Evolutionary conservation across 805 yeast species (phyloP), one percentile per base, ranked within the genome.

Genomic region (Schizosaccharomyces octosporus): DNA sequence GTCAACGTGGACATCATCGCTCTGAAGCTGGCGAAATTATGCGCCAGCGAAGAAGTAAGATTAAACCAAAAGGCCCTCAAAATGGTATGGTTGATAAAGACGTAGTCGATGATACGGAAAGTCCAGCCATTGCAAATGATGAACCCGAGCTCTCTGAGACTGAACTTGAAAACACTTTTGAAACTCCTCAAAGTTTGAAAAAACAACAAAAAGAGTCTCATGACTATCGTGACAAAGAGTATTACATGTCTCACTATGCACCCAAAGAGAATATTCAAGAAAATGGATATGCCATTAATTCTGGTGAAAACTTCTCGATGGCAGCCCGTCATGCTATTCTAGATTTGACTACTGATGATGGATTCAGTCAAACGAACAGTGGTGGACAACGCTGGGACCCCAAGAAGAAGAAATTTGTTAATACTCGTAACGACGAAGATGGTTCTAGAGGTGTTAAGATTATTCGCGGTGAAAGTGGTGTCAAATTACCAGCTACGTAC

Each of bases 391-490:
- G 80, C 69, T 90, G 98, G 98, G 97, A 90, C 73, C 85, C 80
- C 72, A 87, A 87, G 79, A 84, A 85, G 72, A 93, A 94, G 68
- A 87, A 87, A 65, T 90, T 86, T 72, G 79, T 89, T 69, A 86
- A 86, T 70, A 77, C 86, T 21, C 75, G 83, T 24, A 69, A 66
- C 13, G 95, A 87, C 68, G 80, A 83, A 72, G 66, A 66, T 19
- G 68, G 69, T 19, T 59, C 61, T 21, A 63, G 63, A 41, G 61
- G 65, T 39, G 45, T 19, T 21, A 89, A 87, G 73, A 90, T 78
- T 72, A 93, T 93, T 67, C 83, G 87, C 65, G 95, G 97, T 64
- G 99, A 93, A 71, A 83, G 87, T 71, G 99, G 99, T 6, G 88
- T 84, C 67, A 81, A 80, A 69, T 81, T 93, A 59, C 96, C 97